phyloP scores from a whole-genome alignment of 2,329 filamentous ascomycete species.

The Alternaria solani region DNA sequence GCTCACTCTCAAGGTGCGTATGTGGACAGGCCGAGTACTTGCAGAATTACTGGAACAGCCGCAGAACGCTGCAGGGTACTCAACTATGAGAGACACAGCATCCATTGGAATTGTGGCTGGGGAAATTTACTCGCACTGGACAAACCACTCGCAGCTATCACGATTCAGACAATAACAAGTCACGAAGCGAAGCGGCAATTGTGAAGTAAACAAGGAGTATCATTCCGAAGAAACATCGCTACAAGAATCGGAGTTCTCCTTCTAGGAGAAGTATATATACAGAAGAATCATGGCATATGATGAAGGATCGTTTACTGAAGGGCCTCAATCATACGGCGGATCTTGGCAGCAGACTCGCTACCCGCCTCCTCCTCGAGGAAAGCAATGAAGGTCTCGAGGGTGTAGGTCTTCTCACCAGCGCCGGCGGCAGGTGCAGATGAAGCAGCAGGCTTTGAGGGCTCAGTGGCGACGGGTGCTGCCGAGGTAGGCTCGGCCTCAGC shows the following conservation, averaged over 20 bases:
- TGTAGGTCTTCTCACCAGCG: conserved; percentile 27
- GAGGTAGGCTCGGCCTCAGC: conserved; percentile 13
- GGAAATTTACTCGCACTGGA: not conserved
- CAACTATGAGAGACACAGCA: not conserved
- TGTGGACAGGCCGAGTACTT: not conserved
- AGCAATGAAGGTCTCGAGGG: conserved; percentile 27
- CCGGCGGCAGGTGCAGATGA: conserved; percentile 6
- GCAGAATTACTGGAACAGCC: not conserved
- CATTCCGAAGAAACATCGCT: conserved; percentile 16
- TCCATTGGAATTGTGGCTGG: not conserved
- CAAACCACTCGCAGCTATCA: not conserved
- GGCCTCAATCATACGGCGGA: conserved; percentile 27
- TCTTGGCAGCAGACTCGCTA: conserved; percentile 20
- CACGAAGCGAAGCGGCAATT: not conserved
- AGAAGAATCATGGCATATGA: not conserved
- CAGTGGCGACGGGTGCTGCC: conserved; percentile 8
- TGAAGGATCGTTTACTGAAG: conserved; percentile 9
- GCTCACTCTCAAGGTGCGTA: not conserved
- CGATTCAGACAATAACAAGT: not conserved
- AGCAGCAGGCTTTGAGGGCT: conserved; percentile 17
- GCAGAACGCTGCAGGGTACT: not conserved
- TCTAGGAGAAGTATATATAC: conserved; percentile 19
- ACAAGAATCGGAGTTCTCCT: conserved; percentile 19
- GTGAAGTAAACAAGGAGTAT: conserved; percentile 4
- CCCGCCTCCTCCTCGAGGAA: conserved; percentile 24